Evolutionary conservation across 257 asterid genomes (phyloP).

Genomic region (Agastache rugosa): DNA sequence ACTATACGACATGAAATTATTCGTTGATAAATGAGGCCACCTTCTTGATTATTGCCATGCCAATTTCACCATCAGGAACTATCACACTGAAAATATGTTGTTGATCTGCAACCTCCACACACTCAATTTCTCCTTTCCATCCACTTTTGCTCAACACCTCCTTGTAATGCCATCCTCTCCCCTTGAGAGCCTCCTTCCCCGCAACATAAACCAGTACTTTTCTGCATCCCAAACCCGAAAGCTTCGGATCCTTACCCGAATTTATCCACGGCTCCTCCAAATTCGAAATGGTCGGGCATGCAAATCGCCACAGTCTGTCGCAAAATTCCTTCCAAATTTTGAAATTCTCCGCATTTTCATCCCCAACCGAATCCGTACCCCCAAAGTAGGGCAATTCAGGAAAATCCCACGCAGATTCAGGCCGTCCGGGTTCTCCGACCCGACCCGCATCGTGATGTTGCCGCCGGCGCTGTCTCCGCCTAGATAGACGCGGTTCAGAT

Average conservation of each 20-base stretch:
- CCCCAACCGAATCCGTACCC: conserved; percentile 53
- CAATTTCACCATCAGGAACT: conserved; percentile 37
- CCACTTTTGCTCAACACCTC: conserved; percentile 46
- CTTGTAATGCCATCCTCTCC: conserved; percentile 53
- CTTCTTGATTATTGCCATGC: conserved; percentile 40
- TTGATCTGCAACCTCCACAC: conserved; percentile 59
- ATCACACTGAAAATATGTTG: conserved; percentile 53
- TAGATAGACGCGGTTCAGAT: conserved; percentile 49
- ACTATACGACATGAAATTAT: no score
- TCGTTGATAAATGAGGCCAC: conserved; percentile 33
- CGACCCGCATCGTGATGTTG: conserved; percentile 52
- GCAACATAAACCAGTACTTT: conserved; percentile 55
- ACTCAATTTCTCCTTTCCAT: conserved; percentile 57
- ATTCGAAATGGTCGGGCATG: conserved; percentile 36
- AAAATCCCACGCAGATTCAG: conserved; percentile 50
- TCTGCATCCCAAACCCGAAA: conserved; percentile 45
- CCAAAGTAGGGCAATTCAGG: conserved; percentile 59
- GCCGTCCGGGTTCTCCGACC: conserved; percentile 40
- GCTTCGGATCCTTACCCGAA: conserved; percentile 50
- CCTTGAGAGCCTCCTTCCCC: conserved; percentile 46
- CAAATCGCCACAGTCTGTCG: conserved; percentile 39
- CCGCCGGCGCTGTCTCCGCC: conserved; percentile 82
- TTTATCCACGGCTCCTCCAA: conserved; percentile 56
- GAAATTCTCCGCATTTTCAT: conserved; percentile 6
- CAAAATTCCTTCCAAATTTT: not conserved